Evolutionary conservation across 768 basidiomycete genomes (phyloP).

Genomic region (Gautieria morchelliformis): DNA sequence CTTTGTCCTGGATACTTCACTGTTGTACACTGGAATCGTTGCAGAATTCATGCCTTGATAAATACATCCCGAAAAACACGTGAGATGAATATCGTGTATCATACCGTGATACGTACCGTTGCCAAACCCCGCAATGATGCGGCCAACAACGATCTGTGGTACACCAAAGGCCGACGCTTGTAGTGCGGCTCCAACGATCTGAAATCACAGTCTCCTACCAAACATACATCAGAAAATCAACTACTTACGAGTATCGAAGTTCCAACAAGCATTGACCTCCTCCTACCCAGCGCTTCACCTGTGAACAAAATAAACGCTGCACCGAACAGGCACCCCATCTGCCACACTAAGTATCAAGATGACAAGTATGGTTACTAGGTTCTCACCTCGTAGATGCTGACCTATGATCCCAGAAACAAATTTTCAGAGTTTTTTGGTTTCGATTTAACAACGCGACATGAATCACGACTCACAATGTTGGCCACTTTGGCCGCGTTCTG

Average conservation of each 20-base stretch:
- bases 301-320: slow-evolving; percentile 5
- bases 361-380: too few relatives aligned
- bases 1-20: slow-evolving; percentile 5
- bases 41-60: slow-evolving; percentile 5
- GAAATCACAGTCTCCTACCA: neutral
- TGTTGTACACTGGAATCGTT: slow-evolving; percentile 9
- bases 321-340: slow-evolving; percentile 8
- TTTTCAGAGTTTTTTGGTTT: too few relatives aligned
- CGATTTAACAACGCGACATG: too few relatives aligned
- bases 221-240: neutral
- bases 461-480: neutral
- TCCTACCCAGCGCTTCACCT: slow-evolving; percentile 3
- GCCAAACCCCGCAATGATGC: slow-evolving; percentile 6
- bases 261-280: slow-evolving; percentile 4
- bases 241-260: slow-evolving; percentile 3
- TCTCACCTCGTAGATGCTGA: slow-evolving; percentile 7
- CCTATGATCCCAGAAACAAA: neutral
- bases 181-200: slow-evolving; percentile 6
- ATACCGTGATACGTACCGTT: neutral
- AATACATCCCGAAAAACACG: neutral
- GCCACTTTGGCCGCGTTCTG: slow-evolving; percentile 7
- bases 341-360: neutral
- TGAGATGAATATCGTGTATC: too few relatives aligned
- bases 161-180: slow-evolving; percentile 5
- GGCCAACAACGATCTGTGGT: slow-evolving; percentile 5